These are phyloP conservation scores for Ascochyta rabiei DNA, from an alignment of 2,329 filamentous ascomycete species.

Conservation along the genomic window DNA sequence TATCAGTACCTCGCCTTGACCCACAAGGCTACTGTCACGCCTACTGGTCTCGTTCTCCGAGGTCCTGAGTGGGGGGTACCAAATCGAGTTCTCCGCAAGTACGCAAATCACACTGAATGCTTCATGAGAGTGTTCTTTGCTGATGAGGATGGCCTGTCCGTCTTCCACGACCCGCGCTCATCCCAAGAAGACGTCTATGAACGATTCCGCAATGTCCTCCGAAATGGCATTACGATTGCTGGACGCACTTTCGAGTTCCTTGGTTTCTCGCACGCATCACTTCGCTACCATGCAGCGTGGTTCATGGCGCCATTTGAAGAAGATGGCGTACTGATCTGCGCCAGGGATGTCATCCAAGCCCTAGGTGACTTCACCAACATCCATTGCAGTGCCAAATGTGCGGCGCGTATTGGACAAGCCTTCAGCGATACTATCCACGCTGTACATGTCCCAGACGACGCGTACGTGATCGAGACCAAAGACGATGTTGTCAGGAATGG, in stretches of 20 bases:
- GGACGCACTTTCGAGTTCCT: conserved; percentile 40
- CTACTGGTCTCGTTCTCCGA: conserved; percentile 49
- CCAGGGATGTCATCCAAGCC: conserved; percentile 57
- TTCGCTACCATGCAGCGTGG: conserved; percentile 40
- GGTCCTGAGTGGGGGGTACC: conserved; percentile 65
- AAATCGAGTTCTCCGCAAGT: conserved; percentile 41
- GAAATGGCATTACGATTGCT: conserved; percentile 58
- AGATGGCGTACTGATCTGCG: conserved; percentile 55
- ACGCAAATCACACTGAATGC: conserved; percentile 28
- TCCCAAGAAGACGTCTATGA: conserved; percentile 38
- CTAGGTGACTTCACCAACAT: conserved; percentile 54
- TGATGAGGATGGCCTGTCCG: conserved; percentile 72
- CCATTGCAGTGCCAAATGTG: conserved; percentile 62
- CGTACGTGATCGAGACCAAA: conserved; percentile 52
- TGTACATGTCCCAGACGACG: conserved; percentile 59
- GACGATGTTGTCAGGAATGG: conserved; percentile 61
- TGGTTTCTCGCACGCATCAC: conserved; percentile 43
- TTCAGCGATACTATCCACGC: conserved; percentile 80
- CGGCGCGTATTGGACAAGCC: conserved; percentile 67
- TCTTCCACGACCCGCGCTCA: conserved; percentile 61
- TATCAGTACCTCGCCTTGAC: conserved; percentile 54
- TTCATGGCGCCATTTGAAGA: conserved; percentile 42
- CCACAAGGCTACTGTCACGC: conserved; percentile 60
- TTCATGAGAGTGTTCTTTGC: conserved; percentile 69
- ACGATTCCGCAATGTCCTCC: conserved; percentile 65